Evolutionary conservation across 768 basidiomycete genomes (phyloP), one percentile per base, ranked within the genome.

Genomic region (Dentipellis sp.): DNA sequence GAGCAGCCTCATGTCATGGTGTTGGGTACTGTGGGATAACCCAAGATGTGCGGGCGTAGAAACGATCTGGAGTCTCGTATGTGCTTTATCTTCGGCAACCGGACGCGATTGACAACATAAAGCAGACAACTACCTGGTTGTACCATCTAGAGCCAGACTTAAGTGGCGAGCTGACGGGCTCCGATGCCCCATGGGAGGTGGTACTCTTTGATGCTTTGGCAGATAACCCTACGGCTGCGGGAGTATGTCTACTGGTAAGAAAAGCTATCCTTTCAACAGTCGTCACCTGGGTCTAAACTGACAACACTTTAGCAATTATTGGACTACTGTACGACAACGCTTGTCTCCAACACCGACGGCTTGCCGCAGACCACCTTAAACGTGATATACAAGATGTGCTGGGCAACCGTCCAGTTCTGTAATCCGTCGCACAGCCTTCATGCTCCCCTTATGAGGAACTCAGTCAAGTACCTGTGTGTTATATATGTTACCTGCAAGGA

Each of bases 21-120:
- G 72, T 54, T 91, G 88, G 86, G 68, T 64, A 10, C 66, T 75
- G 7, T 89, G 85, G 83, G 65, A 69, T 49, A 85, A 87, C 61
- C 70, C 71, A 56, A 74, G 79, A 19, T 65, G 71, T 39, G 72
- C 76, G 29, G 68, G 80, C 37, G 69, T 75, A 1, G 83, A 84
- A 53, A 69, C 69, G 29, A 71, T 86, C 48, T 66, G 73, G 4
- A 65, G 65, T 49, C 61, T 84, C 57, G 86, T 86, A 62, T 62
- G 76, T 64, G 29, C 14, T 35, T 19, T 38, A 37, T 14, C 36
- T 4, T 48, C 22, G 10, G 16, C 34, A 17, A 42, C 37, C 50
- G 6, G 9, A 39, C 22, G 35, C 45, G 29, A 9, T 10, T 54
- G 39, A 52, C 53, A 45, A 7, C 21, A 21, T 10, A 12, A 60